Percentiles rank a stretch among this genome's conserved stretches.
These are phyloP conservation scores for Colletotrichum costaricense DNA, from an alignment of 2,329 filamentous ascomycete genomes.

Conservation along the genomic window DNA sequence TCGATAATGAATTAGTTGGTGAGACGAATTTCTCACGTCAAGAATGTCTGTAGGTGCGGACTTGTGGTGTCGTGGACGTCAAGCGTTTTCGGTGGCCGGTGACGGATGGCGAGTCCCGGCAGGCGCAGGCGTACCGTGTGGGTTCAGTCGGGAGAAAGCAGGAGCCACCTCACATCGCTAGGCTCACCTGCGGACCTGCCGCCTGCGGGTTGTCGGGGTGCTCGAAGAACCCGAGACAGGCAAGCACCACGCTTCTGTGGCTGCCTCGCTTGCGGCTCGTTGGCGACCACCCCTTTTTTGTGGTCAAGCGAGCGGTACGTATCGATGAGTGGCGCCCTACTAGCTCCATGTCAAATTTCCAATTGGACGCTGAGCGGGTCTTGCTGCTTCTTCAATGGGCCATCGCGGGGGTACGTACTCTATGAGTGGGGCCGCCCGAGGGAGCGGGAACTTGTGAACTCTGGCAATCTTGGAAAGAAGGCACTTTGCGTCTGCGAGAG, in stretches of 20 bases:
- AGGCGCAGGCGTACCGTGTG: not conserved
- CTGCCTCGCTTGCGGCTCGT: constrained; percentile 24
- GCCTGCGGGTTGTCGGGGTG: constrained; percentile 31
- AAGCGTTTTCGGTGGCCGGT: constrained; percentile 3
- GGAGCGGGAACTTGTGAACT: constrained; percentile 4
- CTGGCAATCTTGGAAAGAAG: not conserved
- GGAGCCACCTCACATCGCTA: not conserved
- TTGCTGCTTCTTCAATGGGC: constrained; percentile 26
- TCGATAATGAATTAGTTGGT: not conserved
- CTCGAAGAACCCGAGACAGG: constrained; percentile 31
- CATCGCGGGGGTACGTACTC: not conserved
- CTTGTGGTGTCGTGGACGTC: too few species aligned
- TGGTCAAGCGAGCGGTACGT: not conserved
- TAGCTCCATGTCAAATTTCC: constrained; percentile 14
- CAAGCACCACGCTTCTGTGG: constrained; percentile 3
- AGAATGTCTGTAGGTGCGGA: too few species aligned
- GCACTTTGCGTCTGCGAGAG: not conserved
- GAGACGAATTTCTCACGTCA: too few species aligned
- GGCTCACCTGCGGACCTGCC: not conserved
- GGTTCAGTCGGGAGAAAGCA: not conserved
- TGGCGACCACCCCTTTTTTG: not conserved
- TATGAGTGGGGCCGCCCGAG: not conserved
- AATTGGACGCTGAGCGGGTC: constrained; percentile 4
- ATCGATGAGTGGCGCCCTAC: not conserved
- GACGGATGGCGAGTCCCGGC: not conserved